phyloP scores from a whole-genome alignment of 169 alveolate species.

The Theileria luwenshuni region DNA sequence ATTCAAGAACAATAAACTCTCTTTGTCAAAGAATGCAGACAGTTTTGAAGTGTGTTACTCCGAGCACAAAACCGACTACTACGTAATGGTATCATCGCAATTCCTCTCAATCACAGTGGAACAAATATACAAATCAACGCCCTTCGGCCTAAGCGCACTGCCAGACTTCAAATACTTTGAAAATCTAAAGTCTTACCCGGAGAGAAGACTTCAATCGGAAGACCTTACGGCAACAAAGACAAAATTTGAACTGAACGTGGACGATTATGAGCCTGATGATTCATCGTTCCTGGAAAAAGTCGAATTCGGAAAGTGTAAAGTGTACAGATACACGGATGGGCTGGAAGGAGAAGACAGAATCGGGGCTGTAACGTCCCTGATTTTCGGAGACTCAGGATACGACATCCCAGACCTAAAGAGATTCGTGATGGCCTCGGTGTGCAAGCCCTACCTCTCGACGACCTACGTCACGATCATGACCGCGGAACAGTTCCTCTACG shows the following conservation, averaged over 20 bases:
- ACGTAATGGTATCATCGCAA: constrained; percentile 19
- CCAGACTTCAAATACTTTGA: constrained; percentile 13
- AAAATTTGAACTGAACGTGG: constrained; percentile 17
- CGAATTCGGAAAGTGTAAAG: constrained; percentile 9
- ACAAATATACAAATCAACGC: constrained; percentile 13
- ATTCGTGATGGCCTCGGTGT: constrained; percentile 25
- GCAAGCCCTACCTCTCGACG: constrained; percentile 11
- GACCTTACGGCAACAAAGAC: background rate
- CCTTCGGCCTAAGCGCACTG: constrained; percentile 12
- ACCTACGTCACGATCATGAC: constrained; percentile 14
- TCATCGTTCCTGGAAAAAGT: constrained; percentile 3
- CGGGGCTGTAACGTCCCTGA: constrained; percentile 10
- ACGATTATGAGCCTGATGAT: background rate
- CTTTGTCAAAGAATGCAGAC: constrained; percentile 13
- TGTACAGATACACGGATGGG: constrained; percentile 18
- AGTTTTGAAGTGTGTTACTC: constrained; percentile 39
- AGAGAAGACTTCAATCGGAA: background rate
- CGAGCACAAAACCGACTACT: background rate
- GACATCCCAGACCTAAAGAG: constrained; percentile 9
- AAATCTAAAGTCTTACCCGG: constrained; percentile 8
- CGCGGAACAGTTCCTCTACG: constrained; percentile 4
- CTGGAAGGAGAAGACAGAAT: background rate
- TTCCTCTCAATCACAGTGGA: constrained; percentile 36
- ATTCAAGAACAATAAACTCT: constrained; percentile 24
- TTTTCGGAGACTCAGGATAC: constrained; percentile 1